phyloP scores from a whole-genome alignment of 1,139 yeast genomes.

The Suhomyces terraborum region DNA sequence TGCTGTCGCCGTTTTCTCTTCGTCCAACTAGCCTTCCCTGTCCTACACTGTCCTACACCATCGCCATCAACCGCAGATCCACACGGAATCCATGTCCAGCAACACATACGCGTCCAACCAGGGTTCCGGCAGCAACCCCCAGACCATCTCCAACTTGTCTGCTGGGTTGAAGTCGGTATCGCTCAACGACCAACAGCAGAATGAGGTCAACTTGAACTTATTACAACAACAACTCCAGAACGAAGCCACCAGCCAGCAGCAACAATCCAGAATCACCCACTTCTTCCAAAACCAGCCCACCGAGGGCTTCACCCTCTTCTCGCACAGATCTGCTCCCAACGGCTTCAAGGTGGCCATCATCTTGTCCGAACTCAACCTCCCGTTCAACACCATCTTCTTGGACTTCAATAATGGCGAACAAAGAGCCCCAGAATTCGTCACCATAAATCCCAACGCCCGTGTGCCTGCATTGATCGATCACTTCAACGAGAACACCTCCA shows the following conservation, averaged over 20 bases:
- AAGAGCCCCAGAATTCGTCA: slow-evolving; percentile 87
- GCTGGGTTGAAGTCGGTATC: slow-evolving; percentile 53
- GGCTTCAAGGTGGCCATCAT: slow-evolving; percentile 96
- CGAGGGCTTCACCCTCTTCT: slow-evolving; percentile 83
- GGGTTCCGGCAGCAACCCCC: slow-evolving; percentile 12
- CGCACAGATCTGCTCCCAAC: slow-evolving; percentile 93
- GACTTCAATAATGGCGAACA: slow-evolving; percentile 92
- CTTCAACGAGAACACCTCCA: slow-evolving; percentile 70
- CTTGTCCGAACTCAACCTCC: slow-evolving; percentile 76
- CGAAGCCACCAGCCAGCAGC: slow-evolving; percentile 39
- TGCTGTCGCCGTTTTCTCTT: neutral
- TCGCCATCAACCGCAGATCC: neutral
- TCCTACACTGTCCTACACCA: neutral
- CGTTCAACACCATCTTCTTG: slow-evolving; percentile 79
- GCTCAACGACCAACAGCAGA: slow-evolving; percentile 45
- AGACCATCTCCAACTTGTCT: slow-evolving; percentile 47
- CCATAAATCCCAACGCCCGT: slow-evolving; percentile 91
- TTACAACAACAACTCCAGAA: slow-evolving; percentile 46
- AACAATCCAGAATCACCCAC: slow-evolving; percentile 62
- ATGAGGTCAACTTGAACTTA: slow-evolving; percentile 41
- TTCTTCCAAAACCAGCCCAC: slow-evolving; percentile 79
- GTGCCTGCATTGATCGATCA: slow-evolving; percentile 95
- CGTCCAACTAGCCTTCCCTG: neutral
- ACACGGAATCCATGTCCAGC: slow-evolving; percentile 12
- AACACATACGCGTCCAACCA: slow-evolving; percentile 11